Evolutionary conservation across 225 moss, liverwort and hornwort species (phyloP).

Genomic region (Asterella californica): DNA sequence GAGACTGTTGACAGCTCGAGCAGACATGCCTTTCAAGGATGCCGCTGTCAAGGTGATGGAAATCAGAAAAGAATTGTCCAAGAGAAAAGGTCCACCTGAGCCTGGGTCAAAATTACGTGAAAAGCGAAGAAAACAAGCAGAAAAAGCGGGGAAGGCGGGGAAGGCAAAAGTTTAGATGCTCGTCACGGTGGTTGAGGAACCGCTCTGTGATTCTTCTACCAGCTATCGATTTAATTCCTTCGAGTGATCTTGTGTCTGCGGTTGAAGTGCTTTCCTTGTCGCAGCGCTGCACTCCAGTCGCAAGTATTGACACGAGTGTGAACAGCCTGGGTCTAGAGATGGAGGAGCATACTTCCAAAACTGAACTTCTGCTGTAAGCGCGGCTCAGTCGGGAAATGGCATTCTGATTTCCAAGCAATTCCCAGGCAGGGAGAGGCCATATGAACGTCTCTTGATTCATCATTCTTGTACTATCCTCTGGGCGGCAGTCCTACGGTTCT

Average conservation of each 20-base stretch:
- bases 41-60: slow-evolving; percentile 74
- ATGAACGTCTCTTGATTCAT: background rate
- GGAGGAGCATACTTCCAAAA: too few relatives aligned
- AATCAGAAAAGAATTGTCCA: slow-evolving; percentile 68
- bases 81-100: slow-evolving; percentile 36
- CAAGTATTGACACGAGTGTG: background rate
- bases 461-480: background rate
- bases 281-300: background rate
- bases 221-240: background rate
- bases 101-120: slow-evolving; percentile 24
- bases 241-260: background rate
- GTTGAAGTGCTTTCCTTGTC: background rate
- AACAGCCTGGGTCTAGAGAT: background rate
- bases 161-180: background rate
- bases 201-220: background rate
- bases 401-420: background rate
- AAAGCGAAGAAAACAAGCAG: slow-evolving; percentile 19
- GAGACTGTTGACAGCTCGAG: slow-evolving; percentile 70
- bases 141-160: background rate
- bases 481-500: background rate
- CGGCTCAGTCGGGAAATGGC: background rate
- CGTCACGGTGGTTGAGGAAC: background rate
- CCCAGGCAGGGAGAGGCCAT: background rate
- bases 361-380: background rate
- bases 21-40: slow-evolving; percentile 80